Conservation (phyloP, 2,329 filamentous ascomycete species). For the Epichloe gansuensis region DNA sequence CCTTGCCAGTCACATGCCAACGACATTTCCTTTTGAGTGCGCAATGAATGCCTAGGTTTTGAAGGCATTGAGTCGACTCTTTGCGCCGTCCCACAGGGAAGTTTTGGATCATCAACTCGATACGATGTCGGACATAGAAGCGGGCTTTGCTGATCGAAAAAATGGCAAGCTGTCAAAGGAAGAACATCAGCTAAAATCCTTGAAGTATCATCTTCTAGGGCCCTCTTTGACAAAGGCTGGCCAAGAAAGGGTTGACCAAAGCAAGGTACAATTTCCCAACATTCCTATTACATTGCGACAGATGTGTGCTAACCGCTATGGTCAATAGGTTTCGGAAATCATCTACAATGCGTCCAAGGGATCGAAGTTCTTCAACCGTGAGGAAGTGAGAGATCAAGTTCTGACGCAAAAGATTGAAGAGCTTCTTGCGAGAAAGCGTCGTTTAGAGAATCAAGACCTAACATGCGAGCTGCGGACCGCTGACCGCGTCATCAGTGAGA, state of each 20-base stretch:
- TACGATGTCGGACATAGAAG: neutral
- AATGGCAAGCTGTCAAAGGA: slow-evolving; percentile 2
- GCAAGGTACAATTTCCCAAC: slow-evolving; percentile 45
- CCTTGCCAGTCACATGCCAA: neutral
- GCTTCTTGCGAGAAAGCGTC: slow-evolving; percentile 61
- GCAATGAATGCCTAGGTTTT: neutral
- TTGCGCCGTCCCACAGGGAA: neutral
- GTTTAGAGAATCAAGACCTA: slow-evolving; percentile 65
- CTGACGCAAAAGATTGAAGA: slow-evolving; percentile 76
- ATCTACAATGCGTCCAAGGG: slow-evolving; percentile 96
- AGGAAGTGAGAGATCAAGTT: slow-evolving; percentile 67
- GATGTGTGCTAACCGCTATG: neutral
- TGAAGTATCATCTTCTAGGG: slow-evolving; percentile 83
- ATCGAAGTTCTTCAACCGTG: slow-evolving; percentile 89
- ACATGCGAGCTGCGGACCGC: slow-evolving; percentile 59
- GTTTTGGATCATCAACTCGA: neutral
- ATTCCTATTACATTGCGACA: neutral
- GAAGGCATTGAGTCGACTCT: neutral
- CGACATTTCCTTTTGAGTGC: neutral
- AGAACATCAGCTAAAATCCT: slow-evolving; percentile 35
- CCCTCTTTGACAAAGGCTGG: slow-evolving; percentile 89
- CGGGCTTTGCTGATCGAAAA: neutral
- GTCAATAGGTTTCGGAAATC: slow-evolving; percentile 66
- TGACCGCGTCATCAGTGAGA: slow-evolving; percentile 66
- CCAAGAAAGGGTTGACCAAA: slow-evolving; percentile 85